Conservation (phyloP, 192 early-diverging fungal genomes). For the Dimargaris cristalligena region DNA sequence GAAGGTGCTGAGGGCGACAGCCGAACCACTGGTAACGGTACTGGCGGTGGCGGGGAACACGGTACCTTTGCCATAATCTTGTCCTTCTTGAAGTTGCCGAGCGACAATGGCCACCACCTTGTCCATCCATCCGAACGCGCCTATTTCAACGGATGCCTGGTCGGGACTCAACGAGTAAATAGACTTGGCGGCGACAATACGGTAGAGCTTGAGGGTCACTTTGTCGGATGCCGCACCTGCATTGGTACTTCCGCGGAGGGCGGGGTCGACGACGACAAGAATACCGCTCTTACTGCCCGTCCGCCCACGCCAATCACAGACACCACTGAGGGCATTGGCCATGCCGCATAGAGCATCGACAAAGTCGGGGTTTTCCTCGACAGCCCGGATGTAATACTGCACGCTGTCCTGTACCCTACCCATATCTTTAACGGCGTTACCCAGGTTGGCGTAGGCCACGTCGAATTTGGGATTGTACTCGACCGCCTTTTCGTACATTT, state of each 20-base stretch:
- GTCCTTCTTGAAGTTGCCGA: constrained; percentile 51
- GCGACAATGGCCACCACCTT: constrained; percentile 61
- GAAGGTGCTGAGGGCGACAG: background rate
- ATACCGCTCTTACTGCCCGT: constrained; percentile 35
- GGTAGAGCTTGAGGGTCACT: constrained; percentile 20
- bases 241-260: too few relatives aligned
- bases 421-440: constrained; percentile 84
- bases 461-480: constrained; percentile 73
- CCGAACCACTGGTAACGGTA: background rate
- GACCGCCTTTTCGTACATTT: constrained; percentile 81
- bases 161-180: background rate
- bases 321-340: constrained; percentile 71
- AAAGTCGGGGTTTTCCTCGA: constrained; percentile 74
- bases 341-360: constrained; percentile 83
- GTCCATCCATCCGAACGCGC: constrained; percentile 45
- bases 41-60: constrained; percentile 13
- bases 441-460: constrained; percentile 82
- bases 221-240: too few relatives aligned
- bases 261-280: constrained; percentile 13
- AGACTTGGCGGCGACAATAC: constrained; percentile 16
- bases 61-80: constrained; percentile 34
- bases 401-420: constrained; percentile 80
- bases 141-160: background rate
- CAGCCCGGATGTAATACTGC: constrained; percentile 65
- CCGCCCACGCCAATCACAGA: constrained; percentile 80